phyloP scores from a whole-genome alignment of 2,329 filamentous ascomycete genomes.

The Helotiales sp. region DNA sequence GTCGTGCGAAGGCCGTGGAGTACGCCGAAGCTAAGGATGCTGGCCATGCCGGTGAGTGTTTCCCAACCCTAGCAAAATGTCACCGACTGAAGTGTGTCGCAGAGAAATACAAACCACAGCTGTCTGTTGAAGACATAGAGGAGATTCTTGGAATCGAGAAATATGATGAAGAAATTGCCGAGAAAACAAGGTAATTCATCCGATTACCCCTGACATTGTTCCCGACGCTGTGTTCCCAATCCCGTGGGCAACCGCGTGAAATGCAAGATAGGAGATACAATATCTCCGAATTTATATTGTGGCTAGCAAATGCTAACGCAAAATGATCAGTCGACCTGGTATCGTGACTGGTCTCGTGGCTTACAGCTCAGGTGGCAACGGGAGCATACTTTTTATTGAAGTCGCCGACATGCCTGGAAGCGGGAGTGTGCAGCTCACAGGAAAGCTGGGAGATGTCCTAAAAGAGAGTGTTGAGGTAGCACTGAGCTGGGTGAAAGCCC shows the following conservation, averaged over 20 bases:
- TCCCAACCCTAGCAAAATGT: not conserved
- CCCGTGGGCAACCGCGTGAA: conserved; percentile 11
- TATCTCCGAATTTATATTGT: conserved; percentile 23
- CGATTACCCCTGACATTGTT: not conserved
- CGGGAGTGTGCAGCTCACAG: conserved; percentile 91
- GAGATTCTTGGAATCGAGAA: conserved; percentile 89
- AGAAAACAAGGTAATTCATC: conserved; percentile 61
- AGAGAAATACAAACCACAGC: conserved; percentile 72
- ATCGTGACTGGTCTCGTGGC: conserved; percentile 96
- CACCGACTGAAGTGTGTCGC: conserved; percentile 18
- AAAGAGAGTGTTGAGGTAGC: conserved; percentile 98
- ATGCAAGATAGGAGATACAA: conserved; percentile 27
- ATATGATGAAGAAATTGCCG: conserved; percentile 94
- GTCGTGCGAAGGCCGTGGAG: conserved; percentile 92
- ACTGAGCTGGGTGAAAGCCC: conserved; percentile 94
- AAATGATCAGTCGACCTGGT: conserved; percentile 68
- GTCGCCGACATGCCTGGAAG: conserved; percentile 95
- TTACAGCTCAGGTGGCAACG: conserved; percentile 90
- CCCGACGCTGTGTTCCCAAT: conserved; percentile 15
- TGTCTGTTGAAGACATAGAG: conserved; percentile 83
- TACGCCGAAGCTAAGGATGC: conserved; percentile 88
- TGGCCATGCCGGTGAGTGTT: conserved; percentile 49
- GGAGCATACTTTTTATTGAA: conserved; percentile 97
- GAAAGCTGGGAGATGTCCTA: conserved; percentile 93
- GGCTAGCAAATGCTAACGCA: conserved; percentile 25